phyloP scores from a whole-genome alignment of 352 stramenopile genomes.

The Globisporangium yorkense region DNA sequence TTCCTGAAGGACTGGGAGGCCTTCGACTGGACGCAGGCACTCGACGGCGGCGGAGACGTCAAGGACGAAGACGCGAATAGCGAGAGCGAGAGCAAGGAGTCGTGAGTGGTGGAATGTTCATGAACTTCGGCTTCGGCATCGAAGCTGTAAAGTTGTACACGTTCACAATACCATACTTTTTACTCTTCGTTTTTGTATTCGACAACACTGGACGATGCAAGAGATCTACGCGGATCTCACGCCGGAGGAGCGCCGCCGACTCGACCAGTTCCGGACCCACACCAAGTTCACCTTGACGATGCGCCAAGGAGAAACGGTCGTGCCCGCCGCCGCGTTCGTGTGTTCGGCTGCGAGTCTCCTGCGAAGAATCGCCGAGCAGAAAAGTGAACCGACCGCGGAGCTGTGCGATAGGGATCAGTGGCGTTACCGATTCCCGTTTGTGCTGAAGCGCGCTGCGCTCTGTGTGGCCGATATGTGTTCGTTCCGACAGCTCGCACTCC shows the following conservation, averaged over 20 bases:
- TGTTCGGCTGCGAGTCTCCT: not conserved
- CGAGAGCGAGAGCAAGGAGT: not conserved
- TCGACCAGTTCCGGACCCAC: not conserved
- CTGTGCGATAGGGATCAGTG: not conserved
- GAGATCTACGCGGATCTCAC: not conserved
- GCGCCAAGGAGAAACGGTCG: not conserved
- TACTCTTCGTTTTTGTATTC: conserved; percentile 3
- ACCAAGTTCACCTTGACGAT: not conserved
- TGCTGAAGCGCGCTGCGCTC: not conserved
- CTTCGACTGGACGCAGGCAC: conserved; percentile 71
- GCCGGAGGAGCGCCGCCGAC: not conserved
- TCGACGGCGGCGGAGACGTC: conserved; percentile 37
- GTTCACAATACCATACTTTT: not conserved
- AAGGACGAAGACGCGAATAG: not conserved
- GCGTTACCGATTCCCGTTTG: not conserved
- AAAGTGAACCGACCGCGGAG: not conserved
- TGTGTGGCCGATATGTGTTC: not conserved
- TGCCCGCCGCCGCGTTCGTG: not conserved
- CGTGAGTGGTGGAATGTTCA: not conserved
- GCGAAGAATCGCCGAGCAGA: not conserved
- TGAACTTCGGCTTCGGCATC: too few species aligned
- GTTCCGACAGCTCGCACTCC: not conserved
- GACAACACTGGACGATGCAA: not conserved
- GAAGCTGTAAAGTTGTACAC: too few species aligned
- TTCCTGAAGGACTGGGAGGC: conserved; percentile 63